Evolutionary conservation across 208 protist species (phyloP).

Genomic region (Leishmania amazonensis): DNA sequence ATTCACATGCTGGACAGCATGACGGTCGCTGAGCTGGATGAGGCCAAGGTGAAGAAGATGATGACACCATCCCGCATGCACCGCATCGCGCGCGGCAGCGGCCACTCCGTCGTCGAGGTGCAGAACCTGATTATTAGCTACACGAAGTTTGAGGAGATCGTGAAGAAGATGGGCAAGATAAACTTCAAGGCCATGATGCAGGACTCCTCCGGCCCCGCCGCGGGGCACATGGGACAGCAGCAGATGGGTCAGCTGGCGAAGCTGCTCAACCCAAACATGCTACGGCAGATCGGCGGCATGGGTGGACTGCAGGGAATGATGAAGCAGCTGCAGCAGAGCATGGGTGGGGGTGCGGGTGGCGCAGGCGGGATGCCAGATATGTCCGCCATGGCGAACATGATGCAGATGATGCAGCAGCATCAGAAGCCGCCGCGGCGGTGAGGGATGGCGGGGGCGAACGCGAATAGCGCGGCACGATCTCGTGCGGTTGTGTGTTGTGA

Average conservation of each 20-base stretch:
- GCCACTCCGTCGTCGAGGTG: slow-evolving; percentile 74
- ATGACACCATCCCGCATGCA: slow-evolving; percentile 88
- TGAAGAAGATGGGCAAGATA: slow-evolving; percentile 91
- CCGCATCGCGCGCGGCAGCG: slow-evolving; percentile 86
- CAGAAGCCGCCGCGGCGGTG: slow-evolving; percentile 22
- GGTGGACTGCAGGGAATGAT: slow-evolving; percentile 89
- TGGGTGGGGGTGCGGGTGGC: slow-evolving; percentile 35
- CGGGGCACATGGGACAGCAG: slow-evolving; percentile 71
- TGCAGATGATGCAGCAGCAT: slow-evolving; percentile 52
- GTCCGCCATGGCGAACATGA: slow-evolving; percentile 51
- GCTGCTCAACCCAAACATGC: slow-evolving; percentile 85
- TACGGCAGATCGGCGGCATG: slow-evolving; percentile 85
- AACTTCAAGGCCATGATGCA: slow-evolving; percentile 91
- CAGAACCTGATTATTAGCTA: slow-evolving; percentile 85
- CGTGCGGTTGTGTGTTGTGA: neutral
- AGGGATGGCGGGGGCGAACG: neutral
- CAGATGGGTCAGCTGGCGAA: slow-evolving; percentile 89
- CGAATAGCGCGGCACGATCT: neutral
- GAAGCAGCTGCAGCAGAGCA: slow-evolving; percentile 70
- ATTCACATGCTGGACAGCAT: slow-evolving; percentile 98
- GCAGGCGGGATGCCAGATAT: slow-evolving; percentile 50
- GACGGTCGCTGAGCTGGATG: slow-evolving; percentile 92
- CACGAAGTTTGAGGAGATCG: slow-evolving; percentile 87
- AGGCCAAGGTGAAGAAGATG: slow-evolving; percentile 90
- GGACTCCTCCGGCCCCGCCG: slow-evolving; percentile 62